Conservation (phyloP, 306 rosid genomes). For the Cyclanthera cordifolia region DNA sequence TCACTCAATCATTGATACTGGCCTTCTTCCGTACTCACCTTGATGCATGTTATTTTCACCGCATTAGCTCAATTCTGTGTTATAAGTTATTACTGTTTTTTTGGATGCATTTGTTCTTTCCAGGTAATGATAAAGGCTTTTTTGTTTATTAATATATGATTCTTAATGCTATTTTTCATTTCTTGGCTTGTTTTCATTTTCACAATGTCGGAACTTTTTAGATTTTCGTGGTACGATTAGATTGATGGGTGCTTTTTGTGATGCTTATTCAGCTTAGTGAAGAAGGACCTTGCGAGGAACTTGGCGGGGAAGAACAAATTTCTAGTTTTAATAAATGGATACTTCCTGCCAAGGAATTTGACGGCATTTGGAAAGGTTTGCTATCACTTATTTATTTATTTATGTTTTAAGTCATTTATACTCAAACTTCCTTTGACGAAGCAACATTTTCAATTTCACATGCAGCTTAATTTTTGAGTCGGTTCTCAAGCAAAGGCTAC, state of each 20-base stretch:
- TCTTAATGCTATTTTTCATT: background rate
- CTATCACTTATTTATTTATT: conserved; percentile 8
- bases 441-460: conserved; percentile 15
- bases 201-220: background rate
- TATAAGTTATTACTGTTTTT: background rate
- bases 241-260: conserved; percentile 17
- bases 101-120: background rate
- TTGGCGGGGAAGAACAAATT: no score
- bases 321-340: no score
- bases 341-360: no score
- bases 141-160: background rate
- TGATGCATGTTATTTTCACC: background rate
- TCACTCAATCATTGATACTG: conserved; percentile 5
- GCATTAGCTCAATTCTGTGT: no score
- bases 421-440: conserved; percentile 11
- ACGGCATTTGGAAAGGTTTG: no score
- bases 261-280: conserved; percentile 11
- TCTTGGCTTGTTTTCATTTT: background rate
- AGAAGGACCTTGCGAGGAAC: no score
- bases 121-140: background rate
- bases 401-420: conserved; percentile 14
- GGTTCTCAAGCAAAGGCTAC: conserved; percentile 82
- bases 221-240: background rate
- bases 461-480: conserved; percentile 85
- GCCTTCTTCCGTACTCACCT: background rate